Base-by-base conservation (phyloP, 2,329 filamentous ascomycete species). In the Elsinoe necatrix region DNA sequence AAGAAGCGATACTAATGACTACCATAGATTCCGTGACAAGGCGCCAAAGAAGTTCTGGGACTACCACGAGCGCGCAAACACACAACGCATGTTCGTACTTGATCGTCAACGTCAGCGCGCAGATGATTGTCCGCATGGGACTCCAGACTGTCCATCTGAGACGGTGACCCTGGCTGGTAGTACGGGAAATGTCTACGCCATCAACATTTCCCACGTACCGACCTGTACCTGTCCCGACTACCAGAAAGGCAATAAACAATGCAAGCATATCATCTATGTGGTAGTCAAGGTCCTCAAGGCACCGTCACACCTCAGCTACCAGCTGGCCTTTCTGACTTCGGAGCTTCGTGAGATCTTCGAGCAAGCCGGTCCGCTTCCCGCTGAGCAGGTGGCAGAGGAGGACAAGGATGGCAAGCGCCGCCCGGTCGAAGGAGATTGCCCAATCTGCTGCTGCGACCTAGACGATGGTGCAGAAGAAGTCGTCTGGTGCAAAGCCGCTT, bases 201-300 rank as follows among this genome's bases (percentile, higher is more conserved):
- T 82, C 34, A 73, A 65, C 8, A 78, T 86, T 55, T 67, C 70
- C 59, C 76, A 76, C 54, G 62, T 73, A 4, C 81, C 81, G 0
- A 69, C 62, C 1, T 68, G 66, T 55, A 61, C 63, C 14, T 68
- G 66, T 35, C 66, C 66, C 2, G 60, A 67, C 41, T 66, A 65
- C 1, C 52, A 31, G 12, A 66, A 65, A 37, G 61, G 63, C 11
- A 78, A 80, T 7, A 78, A 81, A 35, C 79, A 83, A 63, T 86
- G 82, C 75, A 85, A 85, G 63, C 84, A 87, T 61, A 72, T 84
- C 16, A 61, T 85, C 27, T 86, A 82, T 63, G 79, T 81, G 27
- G 73, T 85, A 55, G 68, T 78, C 43, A 78, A 79, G 23, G 77
- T 82, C 1, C 72, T 85, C 31, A 82, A 80, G 68, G 80, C 76